Evolutionary conservation across 441 rosid genomes (phyloP).

Genomic region (Erysimum pusillum): DNA sequence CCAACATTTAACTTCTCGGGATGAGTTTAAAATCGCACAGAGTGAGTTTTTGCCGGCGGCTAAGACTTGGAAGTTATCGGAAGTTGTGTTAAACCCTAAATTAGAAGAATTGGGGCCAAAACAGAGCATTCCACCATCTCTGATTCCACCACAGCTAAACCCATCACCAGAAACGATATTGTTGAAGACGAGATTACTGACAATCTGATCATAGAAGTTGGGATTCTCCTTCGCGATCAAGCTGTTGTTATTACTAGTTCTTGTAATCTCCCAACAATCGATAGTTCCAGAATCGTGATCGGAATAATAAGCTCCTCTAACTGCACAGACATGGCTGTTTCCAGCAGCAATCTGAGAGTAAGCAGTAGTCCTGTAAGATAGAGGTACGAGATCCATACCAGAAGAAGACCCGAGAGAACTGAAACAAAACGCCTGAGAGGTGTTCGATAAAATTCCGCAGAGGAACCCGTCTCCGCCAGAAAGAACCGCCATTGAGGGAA

Average conservation of each 20-base stretch:
- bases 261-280: slow-evolving; percentile 80
- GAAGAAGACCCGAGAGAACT: slow-evolving; percentile 52
- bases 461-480: slow-evolving; percentile 81
- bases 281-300: slow-evolving; percentile 67
- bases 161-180: slow-evolving; percentile 83
- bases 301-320: slow-evolving; percentile 80
- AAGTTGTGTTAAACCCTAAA: slow-evolving; percentile 56
- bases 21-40: slow-evolving; percentile 65
- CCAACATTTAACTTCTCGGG: slow-evolving; percentile 77
- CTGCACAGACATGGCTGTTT: slow-evolving; percentile 76
- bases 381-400: slow-evolving; percentile 73
- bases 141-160: slow-evolving; percentile 80
- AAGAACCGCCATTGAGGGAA: slow-evolving; percentile 70
- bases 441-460: slow-evolving; percentile 74
- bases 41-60: slow-evolving; percentile 66
- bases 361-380: slow-evolving; percentile 55
- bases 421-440: slow-evolving; percentile 74
- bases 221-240: slow-evolving; percentile 52
- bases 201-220: slow-evolving; percentile 55
- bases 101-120: slow-evolving; percentile 69
- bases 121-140: slow-evolving; percentile 78
- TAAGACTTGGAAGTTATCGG: slow-evolving; percentile 54
- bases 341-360: slow-evolving; percentile 85
- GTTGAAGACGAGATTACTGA: slow-evolving; percentile 61
- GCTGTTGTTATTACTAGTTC: slow-evolving; percentile 47